Evolutionary conservation across 768 basidiomycete species (phyloP), one percentile per base, ranked within the genome.

Genomic region (Xerocomellus dryophilus): DNA sequence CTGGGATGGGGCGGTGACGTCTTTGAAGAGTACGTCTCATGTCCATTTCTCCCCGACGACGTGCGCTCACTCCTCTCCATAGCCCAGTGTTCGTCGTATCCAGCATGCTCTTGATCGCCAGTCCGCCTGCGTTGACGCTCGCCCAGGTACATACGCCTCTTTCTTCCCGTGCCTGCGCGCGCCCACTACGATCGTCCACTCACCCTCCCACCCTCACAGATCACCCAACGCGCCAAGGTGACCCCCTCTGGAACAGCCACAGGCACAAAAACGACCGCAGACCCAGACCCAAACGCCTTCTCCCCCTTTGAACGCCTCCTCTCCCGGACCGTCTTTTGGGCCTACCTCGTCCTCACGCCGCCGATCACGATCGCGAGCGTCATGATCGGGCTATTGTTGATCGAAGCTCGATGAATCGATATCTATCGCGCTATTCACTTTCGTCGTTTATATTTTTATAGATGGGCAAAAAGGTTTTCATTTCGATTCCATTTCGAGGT

Each of bases 311-410:
- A 98, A 73, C 78, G 93, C 1, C 78, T 98, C 34, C 88, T 97
- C 68, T 87, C 85, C 55, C 81, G 90, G 49, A 98, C 95, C 0
- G 91, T 98, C 54, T 93, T 93, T 68, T 94, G 93, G 92, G 80
- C 87, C 2, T 98, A 96, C 66, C 93, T 90, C 61, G 73, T 93
- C 32, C 74, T 94, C 51, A 95, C 94, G 0, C 93, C 94, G 2
- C 89, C 90, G 2, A 78, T 87, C n/a, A 91, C 85, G 50, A 83
- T 93, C 50, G 63, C 76, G 17, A 87, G 85, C 63, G 89, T 95
- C 45, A 79, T 95, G 41, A 64, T 90, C 25, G 93, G 89, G 1
- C 70, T 96, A 40, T 53, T 83, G 47, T 64, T 90, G 11, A 74
- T 84, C 1, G 82, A 80, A 59, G 62, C 82, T 27, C 58, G 47